Evolutionary conservation across 2,329 filamentous ascomycete genomes (phyloP), one percentile per base, ranked within the genome.

Genomic region (Phoma sp.): DNA sequence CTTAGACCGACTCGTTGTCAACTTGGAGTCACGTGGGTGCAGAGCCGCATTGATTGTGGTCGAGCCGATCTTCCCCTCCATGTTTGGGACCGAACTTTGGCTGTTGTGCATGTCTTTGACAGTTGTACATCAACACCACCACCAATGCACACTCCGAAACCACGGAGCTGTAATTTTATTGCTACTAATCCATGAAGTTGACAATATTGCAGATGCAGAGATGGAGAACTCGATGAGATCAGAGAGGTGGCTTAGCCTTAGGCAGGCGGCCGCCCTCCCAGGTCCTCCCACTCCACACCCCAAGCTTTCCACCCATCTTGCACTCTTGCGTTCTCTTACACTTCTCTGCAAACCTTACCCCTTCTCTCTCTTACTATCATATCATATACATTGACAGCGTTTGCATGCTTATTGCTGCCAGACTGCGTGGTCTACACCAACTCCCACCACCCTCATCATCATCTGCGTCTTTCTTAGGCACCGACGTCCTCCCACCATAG

Each of bases 211-310:
- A 68, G 65, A 56, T 45, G 47, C 50, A 67, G 61, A 56, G 49
- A 36, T 59, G 46, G 47, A 65, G 61, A 42, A 42, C 46, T 59
- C 42, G 33, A 57, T 61, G 48, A 59, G 45, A 55, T 49, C 56
- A 53, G 45, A 53, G 60, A 58, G 48, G 61, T 62, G 47, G 58
- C 68, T 65, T 65, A 69, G 68, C 61, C 60, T 59, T 59, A 65
- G 61, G 63, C 61, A 66, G 63, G 65, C 65, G 42, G 61, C 57
- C 65, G 63, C 62, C 67, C 58, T 61, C 61, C 54, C 47, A 37
- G 37, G 47, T 30, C 32, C 26, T 12, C 23, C 56, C 40, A 46
- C 53, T 58, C 57, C 49, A 51, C 42, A n/a, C n/a, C n/a, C n/a
- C n/a, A 34, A 25, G 45, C 40, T 56, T 23, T 46, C 34, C 29